phyloP scores from a whole-genome alignment of 2,329 filamentous ascomycete species.

The Epichloe hybrida region DNA sequence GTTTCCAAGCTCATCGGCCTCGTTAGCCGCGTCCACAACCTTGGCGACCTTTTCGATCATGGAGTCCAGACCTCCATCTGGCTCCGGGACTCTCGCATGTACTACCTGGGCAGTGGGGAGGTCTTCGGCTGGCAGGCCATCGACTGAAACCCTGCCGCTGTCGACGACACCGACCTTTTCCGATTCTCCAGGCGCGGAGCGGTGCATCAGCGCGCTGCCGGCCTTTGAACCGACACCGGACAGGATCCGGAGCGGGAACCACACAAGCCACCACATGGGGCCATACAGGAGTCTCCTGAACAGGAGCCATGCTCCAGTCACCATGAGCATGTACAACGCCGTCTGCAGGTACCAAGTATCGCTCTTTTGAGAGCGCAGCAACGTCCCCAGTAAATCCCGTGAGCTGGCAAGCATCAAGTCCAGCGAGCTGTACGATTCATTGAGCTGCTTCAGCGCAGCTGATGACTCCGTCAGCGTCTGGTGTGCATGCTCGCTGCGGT shows the following conservation, averaged over 20 bases:
- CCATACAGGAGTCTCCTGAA: slow-evolving; percentile 80
- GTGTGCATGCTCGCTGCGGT: slow-evolving; percentile 77
- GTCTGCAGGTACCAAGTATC: slow-evolving; percentile 97
- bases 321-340: slow-evolving; percentile 67
- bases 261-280: slow-evolving; percentile 78
- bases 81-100: slow-evolving; percentile 12
- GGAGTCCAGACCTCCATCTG: slow-evolving; percentile 17
- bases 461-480: slow-evolving; percentile 78
- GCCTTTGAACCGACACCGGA: slow-evolving; percentile 46
- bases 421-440: slow-evolving; percentile 68
- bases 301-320: slow-evolving; percentile 71
- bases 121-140: slow-evolving; percentile 25
- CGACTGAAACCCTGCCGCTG: slow-evolving; percentile 16
- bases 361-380: slow-evolving; percentile 81
- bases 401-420: slow-evolving; percentile 65
- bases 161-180: slow-evolving; percentile 15
- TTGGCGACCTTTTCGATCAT: slow-evolving; percentile 41
- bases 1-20: slow-evolving; percentile 15
- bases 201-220: slow-evolving; percentile 35
- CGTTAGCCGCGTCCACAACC: slow-evolving; percentile 34
- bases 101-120: slow-evolving; percentile 37
- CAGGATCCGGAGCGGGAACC: slow-evolving; percentile 60
- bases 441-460: slow-evolving; percentile 64
- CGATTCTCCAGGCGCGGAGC: slow-evolving; percentile 13
- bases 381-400: slow-evolving; percentile 58